phyloP scores from a whole-genome alignment of 306 rosid species.

The Hippophae tibetana region DNA sequence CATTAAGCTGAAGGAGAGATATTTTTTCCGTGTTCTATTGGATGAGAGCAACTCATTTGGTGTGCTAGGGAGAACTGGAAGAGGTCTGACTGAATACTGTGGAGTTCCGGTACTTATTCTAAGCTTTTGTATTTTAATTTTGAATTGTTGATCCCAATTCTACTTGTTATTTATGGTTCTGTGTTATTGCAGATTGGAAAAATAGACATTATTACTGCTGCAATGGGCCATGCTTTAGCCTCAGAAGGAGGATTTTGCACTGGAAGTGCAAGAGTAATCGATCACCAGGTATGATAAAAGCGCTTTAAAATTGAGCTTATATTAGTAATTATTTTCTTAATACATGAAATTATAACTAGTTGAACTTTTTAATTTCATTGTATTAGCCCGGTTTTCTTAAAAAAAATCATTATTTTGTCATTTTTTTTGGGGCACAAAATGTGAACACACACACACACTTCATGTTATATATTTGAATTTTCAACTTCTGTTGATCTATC shows the following conservation, averaged over 20 bases:
- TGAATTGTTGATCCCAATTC: neutral
- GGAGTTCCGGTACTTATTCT: constrained; percentile 59
- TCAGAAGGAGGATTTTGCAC: constrained; percentile 99
- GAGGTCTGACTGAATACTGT: constrained; percentile 79
- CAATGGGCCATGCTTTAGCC: constrained; percentile 97
- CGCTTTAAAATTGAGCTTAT: constrained; percentile 4
- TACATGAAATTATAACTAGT: neutral
- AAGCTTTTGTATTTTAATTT: neutral
- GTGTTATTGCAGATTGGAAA: constrained; percentile 59
- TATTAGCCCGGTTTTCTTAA: too few species aligned
- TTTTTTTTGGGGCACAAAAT: neutral
- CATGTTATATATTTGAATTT: constrained; percentile 1
- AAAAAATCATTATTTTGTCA: too few species aligned
- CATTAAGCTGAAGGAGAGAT: constrained; percentile 82
- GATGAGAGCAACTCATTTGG: constrained; percentile 99
- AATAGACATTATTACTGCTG: constrained; percentile 88
- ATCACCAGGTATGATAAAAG: constrained; percentile 73
- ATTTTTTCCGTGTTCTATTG: constrained; percentile 72
- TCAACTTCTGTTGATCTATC: constrained; percentile 23
- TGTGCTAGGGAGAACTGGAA: constrained; percentile 83
- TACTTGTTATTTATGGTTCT: constrained; percentile 30
- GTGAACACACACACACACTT: neutral
- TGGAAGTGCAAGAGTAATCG: constrained; percentile 84
- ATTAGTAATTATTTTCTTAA: too few species aligned
- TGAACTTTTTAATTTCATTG: neutral